Conservation (phyloP, 352 stramenopile species). For the Phytophthora pistaciae region DNA sequence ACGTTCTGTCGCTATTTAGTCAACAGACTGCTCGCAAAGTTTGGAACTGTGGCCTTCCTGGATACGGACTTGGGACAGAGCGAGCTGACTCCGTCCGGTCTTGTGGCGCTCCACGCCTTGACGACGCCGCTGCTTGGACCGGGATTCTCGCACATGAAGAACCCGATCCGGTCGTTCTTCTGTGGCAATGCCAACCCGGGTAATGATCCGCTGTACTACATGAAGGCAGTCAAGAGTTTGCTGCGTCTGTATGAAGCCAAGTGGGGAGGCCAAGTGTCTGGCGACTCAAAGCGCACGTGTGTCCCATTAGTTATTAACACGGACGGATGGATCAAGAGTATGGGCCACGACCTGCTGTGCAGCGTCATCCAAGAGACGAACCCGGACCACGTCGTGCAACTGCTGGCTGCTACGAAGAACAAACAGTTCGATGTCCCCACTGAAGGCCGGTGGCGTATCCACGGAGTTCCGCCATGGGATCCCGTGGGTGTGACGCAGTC, state of each 20-base stretch:
- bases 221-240: slow-evolving; percentile 75
- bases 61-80: slow-evolving; percentile 97
- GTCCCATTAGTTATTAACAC: slow-evolving; percentile 97
- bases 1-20: slow-evolving; percentile 95
- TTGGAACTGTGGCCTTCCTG: slow-evolving; percentile 90
- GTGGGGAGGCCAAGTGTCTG: slow-evolving; percentile 38
- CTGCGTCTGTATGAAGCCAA: slow-evolving; percentile 71
- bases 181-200: slow-evolving; percentile 80
- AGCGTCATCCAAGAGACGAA: slow-evolving; percentile 86
- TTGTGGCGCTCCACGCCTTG: slow-evolving; percentile 93
- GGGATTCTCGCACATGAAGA: slow-evolving; percentile 93
- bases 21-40: slow-evolving; percentile 90
- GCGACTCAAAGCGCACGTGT: slow-evolving; percentile 4
- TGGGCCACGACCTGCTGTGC: slow-evolving; percentile 96
- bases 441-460: slow-evolving; percentile 55
- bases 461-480: slow-evolving; percentile 78
- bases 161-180: slow-evolving; percentile 77
- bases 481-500: slow-evolving; percentile 65
- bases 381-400: slow-evolving; percentile 94
- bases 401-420: slow-evolving; percentile 91
- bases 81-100: slow-evolving; percentile 93
- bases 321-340: slow-evolving; percentile 98
- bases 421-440: slow-evolving; percentile 87
- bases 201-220: slow-evolving; percentile 81
- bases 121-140: slow-evolving; percentile 90